phyloP scores from a whole-genome alignment of 176 grass and related monocot genomes.

The Carex scoparia region DNA sequence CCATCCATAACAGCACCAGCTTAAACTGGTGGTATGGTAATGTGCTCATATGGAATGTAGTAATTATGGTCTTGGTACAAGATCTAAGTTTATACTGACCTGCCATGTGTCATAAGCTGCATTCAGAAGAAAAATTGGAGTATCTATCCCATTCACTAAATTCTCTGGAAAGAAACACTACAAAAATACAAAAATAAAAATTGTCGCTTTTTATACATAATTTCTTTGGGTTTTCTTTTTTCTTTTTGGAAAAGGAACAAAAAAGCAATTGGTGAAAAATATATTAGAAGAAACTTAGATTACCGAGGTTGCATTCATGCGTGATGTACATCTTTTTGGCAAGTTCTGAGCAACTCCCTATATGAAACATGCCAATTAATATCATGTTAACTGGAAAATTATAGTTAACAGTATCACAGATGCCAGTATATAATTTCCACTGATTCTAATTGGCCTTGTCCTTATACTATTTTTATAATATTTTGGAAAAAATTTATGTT shows the following conservation, averaged over 20 bases:
- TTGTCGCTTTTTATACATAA: neutral
- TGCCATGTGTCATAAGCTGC: conserved; percentile 25
- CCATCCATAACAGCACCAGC: neutral
- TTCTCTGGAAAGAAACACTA: conserved; percentile 27
- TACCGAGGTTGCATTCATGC: conserved; percentile 21
- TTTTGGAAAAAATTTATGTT: neutral
- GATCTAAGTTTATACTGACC: neutral
- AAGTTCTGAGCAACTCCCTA: conserved; percentile 30
- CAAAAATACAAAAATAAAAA: neutral
- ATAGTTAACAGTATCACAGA: neutral
- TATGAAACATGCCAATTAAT: neutral
- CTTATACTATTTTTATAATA: neutral
- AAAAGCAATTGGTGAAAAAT: neutral
- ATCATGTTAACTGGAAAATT: neutral
- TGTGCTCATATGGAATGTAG: neutral
- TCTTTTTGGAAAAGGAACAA: neutral
- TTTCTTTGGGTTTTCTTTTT: no score
- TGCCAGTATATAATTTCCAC: neutral
- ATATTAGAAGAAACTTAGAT: neutral
- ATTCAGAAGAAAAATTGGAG: conserved; percentile 16
- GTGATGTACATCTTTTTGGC: conserved; percentile 18
- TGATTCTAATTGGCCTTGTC: neutral
- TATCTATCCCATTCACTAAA: conserved; percentile 13
- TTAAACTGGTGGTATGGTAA: neutral
- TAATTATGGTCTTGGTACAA: neutral